These are phyloP conservation scores for Agaricus subrufescens DNA, from an alignment of 768 basidiomycete genomes.

Conservation along the genomic window DNA sequence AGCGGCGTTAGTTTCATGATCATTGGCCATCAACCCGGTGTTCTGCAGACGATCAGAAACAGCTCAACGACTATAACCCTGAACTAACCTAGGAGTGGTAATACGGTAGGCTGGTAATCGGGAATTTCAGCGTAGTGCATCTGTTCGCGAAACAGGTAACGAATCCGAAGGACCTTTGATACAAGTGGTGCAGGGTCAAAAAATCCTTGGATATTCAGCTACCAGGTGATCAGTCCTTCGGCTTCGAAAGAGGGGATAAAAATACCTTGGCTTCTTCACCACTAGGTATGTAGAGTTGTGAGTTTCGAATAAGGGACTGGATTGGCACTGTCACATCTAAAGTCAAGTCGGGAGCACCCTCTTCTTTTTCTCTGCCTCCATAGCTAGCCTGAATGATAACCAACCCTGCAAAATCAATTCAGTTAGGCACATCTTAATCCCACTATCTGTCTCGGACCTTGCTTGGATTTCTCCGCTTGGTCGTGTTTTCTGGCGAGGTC, in stretches of 20 bases:
- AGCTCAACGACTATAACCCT: slow-evolving; percentile 10
- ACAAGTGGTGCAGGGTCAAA: slow-evolving; percentile 78
- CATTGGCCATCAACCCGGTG: slow-evolving; percentile 17
- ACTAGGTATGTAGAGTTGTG: slow-evolving; percentile 74
- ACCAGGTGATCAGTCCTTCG: slow-evolving; percentile 4
- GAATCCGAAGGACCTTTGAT: slow-evolving; percentile 63
- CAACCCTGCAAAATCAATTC: slow-evolving; percentile 46
- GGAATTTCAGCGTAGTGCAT: slow-evolving; percentile 75
- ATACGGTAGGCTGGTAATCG: slow-evolving; percentile 62
- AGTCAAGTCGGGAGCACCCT: slow-evolving; percentile 48
- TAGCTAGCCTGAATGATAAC: slow-evolving; percentile 75
- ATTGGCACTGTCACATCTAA: slow-evolving; percentile 79
- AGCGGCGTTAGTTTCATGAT: background rate
- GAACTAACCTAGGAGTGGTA: slow-evolving; percentile 68
- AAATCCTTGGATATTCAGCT: slow-evolving; percentile 83
- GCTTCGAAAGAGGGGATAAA: background rate
- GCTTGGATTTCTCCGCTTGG: slow-evolving; percentile 57
- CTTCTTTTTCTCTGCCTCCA: slow-evolving; percentile 48
- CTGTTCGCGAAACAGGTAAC: slow-evolving; percentile 72
- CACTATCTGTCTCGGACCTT: slow-evolving; percentile 40
- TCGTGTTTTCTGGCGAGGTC: slow-evolving; percentile 63
- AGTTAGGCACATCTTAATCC: background rate
- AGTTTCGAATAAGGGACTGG: slow-evolving; percentile 75
- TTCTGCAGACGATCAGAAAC: slow-evolving; percentile 15
- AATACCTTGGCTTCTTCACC: slow-evolving; percentile 64